Evolutionary conservation across 352 stramenopile species (phyloP).

Genomic region (Blastocystis sp.): DNA sequence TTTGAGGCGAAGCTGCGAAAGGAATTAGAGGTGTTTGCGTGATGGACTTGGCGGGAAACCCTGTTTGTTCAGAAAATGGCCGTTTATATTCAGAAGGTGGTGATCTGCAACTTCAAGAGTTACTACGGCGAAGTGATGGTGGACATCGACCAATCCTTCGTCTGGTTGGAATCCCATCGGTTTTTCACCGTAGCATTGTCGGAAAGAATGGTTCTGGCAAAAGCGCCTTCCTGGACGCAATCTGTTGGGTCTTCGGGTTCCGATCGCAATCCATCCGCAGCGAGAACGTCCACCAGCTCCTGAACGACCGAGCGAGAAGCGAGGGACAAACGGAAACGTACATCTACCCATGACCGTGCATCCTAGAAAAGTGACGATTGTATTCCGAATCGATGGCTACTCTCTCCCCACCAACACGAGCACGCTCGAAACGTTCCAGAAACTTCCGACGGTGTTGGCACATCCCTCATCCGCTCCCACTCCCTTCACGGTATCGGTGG

Average conservation of each 20-base stretch:
- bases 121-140: conserved; percentile 40
- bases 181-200: not conserved
- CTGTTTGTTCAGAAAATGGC: not conserved
- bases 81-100: not conserved
- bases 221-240: conserved; percentile 38
- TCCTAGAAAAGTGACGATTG: not conserved
- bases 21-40: conserved; percentile 24
- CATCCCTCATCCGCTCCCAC: not conserved
- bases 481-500: not conserved
- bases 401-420: not conserved
- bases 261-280: conserved; percentile 11
- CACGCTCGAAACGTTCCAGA: not conserved
- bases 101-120: conserved; percentile 51
- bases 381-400: not conserved
- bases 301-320: conserved; percentile 8
- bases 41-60: conserved; percentile 11
- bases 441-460: not conserved
- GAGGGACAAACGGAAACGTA: conserved; percentile 14
- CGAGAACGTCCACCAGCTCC: not conserved
- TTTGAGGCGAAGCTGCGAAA: conserved; percentile 65
- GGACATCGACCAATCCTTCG: not conserved
- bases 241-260: conserved; percentile 45
- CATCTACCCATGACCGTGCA: not conserved
- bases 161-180: conserved; percentile 9
- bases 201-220: conserved; percentile 51